These are phyloP conservation scores for Russula abietina DNA, from an alignment of 768 basidiomycete species.

Conservation along the genomic window DNA sequence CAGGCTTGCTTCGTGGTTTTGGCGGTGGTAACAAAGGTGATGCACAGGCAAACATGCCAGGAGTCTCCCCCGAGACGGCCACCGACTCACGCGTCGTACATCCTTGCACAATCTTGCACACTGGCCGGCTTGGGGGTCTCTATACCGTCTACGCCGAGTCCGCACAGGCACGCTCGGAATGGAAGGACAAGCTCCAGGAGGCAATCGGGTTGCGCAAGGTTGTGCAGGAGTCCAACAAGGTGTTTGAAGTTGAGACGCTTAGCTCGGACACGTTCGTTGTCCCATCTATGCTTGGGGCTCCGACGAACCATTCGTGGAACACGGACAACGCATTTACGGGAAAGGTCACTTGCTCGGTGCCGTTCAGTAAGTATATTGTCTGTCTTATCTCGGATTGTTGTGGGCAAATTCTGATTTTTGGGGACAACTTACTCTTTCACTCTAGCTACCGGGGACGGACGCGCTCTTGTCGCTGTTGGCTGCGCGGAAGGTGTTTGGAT, in stretches of 20 bases:
- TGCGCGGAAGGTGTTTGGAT: slow-evolving; percentile 97
- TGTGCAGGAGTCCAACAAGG: slow-evolving; percentile 90
- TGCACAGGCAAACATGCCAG: slow-evolving; percentile 28
- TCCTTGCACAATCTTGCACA: slow-evolving; percentile 85
- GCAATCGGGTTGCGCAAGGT: slow-evolving; percentile 78
- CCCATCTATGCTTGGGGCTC: slow-evolving; percentile 48
- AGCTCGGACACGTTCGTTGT: slow-evolving; percentile 85
- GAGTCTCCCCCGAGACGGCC: slow-evolving; percentile 36
- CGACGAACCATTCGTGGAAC: slow-evolving; percentile 48
- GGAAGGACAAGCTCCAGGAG: slow-evolving; percentile 86
- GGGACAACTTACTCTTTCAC: not conserved
- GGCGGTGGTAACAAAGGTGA: slow-evolving; percentile 33
- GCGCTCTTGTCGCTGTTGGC: slow-evolving; percentile 85
- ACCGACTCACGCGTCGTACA: slow-evolving; percentile 72
- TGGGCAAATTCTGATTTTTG: not conserved
- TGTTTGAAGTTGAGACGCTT: slow-evolving; percentile 87
- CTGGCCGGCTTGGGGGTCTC: slow-evolving; percentile 78
- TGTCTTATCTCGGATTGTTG: not conserved
- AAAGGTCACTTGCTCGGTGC: slow-evolving; percentile 91
- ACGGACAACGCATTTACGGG: slow-evolving; percentile 69
- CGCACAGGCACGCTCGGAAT: slow-evolving; percentile 66
- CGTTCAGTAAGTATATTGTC: slow-evolving; percentile 59
- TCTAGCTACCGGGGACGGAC: slow-evolving; percentile 74
- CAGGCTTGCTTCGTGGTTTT: slow-evolving; percentile 64
- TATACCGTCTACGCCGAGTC: slow-evolving; percentile 87